Conservation (phyloP, 208 protist genomes). For the Trypanosoma rangeli region DNA sequence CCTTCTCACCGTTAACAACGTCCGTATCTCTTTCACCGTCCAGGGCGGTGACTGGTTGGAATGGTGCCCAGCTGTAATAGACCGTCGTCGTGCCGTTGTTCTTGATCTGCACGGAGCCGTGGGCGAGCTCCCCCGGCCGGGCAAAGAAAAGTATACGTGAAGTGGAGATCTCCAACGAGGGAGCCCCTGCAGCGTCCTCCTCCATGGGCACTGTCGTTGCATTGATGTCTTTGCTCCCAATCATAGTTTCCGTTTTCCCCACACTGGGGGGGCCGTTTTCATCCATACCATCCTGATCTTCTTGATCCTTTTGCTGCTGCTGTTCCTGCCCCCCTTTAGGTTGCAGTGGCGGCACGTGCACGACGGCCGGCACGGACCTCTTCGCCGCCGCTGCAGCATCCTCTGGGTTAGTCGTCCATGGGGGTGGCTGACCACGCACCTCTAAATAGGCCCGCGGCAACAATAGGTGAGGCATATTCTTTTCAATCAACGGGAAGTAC, state of each 20-base stretch:
- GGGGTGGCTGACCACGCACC: constrained; percentile 51
- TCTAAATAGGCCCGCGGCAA: constrained; percentile 65
- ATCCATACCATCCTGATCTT: constrained; percentile 12
- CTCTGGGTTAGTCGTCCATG: constrained; percentile 31
- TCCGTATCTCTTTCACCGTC: neutral
- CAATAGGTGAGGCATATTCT: constrained; percentile 66
- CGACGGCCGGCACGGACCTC: constrained; percentile 13
- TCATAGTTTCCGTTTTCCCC: neutral
- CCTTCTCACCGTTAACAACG: neutral
- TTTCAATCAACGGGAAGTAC: constrained; percentile 43
- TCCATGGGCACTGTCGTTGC: neutral
- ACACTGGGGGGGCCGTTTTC: neutral
- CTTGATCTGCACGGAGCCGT: constrained; percentile 46
- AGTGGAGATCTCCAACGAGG: constrained; percentile 58
- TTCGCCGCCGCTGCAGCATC: constrained; percentile 31
- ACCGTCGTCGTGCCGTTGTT: constrained; percentile 74
- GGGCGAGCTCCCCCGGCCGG: constrained; percentile 49
- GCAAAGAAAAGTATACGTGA: constrained; percentile 53
- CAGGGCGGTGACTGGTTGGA: constrained; percentile 22
- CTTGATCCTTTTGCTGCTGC: constrained; percentile 1
- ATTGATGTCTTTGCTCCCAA: neutral
- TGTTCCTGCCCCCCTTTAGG: neutral
- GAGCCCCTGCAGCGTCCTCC: constrained; percentile 6
- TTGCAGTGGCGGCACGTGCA: constrained; percentile 12
- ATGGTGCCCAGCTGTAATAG: constrained; percentile 77